Conservation (phyloP, 257 asterid species). For the Plectranthus barbatus region DNA sequence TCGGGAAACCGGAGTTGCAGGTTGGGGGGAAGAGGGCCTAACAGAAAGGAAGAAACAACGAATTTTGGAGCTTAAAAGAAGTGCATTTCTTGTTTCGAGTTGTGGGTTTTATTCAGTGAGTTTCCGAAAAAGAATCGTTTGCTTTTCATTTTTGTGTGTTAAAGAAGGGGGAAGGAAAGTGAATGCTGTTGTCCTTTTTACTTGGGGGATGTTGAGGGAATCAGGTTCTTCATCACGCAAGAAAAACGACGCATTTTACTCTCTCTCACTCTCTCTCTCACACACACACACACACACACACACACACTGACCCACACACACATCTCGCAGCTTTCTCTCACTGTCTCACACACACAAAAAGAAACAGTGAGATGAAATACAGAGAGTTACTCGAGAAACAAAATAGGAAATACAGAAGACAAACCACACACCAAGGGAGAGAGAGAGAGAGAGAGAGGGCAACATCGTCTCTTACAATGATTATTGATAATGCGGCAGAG, state of each 20-base stretch:
- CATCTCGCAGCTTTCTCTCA: background rate
- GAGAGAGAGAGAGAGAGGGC: background rate
- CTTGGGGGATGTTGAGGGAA: conserved; percentile 44
- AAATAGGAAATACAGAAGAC: background rate
- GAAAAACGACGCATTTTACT: conserved; percentile 20
- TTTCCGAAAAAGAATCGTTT: conserved; percentile 1
- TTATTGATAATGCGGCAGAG: conserved; percentile 9
- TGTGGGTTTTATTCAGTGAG: conserved; percentile 1
- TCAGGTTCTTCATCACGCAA: conserved; percentile 53
- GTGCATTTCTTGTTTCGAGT: background rate
- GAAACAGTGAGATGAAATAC: conserved; percentile 9
- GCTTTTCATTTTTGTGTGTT: background rate
- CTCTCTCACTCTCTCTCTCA: conserved; percentile 9
- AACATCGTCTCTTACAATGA: background rate
- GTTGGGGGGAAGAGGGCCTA: background rate
- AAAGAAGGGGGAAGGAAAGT: conserved; percentile 20
- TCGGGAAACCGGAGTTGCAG: background rate
- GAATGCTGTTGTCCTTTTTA: conserved; percentile 33
- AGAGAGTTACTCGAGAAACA: background rate
- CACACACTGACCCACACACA: background rate
- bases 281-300: background rate
- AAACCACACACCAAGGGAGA: background rate
- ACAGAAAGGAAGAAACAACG: background rate
- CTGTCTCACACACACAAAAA: background rate
- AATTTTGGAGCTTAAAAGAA: background rate